These are phyloP conservation scores for Ceratobasidium sp. DNA, from an alignment of 1,284 basidiomycete genomes.

Conservation along the genomic window DNA sequence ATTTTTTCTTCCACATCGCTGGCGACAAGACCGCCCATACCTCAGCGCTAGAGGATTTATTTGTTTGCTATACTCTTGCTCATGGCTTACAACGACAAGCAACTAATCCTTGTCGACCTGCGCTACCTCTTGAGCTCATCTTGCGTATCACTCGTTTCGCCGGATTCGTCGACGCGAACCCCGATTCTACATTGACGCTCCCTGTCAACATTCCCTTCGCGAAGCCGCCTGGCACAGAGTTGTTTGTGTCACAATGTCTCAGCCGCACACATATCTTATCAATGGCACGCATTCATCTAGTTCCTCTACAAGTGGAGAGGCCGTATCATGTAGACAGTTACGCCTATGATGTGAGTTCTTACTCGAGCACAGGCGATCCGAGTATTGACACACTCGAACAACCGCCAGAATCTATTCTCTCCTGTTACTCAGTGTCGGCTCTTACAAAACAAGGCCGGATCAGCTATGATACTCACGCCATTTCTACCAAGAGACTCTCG, in stretches of 20 bases:
- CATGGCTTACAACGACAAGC: not conserved
- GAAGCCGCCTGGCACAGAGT: not conserved
- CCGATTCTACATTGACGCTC: conserved; percentile 12
- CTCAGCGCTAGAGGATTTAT: not conserved
- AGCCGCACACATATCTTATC: conserved; percentile 1
- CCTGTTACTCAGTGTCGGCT: not conserved
- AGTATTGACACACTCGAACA: too few relatives aligned
- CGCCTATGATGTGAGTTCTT: not conserved
- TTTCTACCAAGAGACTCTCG: too few relatives aligned
- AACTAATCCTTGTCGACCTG: not conserved
- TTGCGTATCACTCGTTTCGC: conserved; percentile 2
- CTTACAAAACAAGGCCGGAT: not conserved
- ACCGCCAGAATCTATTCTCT: not conserved
- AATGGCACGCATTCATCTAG: not conserved
- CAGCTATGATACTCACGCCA: too few relatives aligned
- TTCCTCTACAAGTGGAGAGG: not conserved
- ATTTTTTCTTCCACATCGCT: conserved; percentile 15
- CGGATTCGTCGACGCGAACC: conserved; percentile 13
- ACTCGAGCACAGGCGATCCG: not conserved
- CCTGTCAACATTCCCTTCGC: not conserved
- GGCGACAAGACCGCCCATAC: conserved; percentile 16
- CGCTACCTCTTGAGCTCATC: conserved; percentile 12
- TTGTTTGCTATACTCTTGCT: conserved; percentile 24
- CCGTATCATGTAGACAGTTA: too few relatives aligned
- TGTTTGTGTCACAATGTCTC: not conserved